Conservation (phyloP, 306 rosid genomes). For the Urtica urens region DNA sequence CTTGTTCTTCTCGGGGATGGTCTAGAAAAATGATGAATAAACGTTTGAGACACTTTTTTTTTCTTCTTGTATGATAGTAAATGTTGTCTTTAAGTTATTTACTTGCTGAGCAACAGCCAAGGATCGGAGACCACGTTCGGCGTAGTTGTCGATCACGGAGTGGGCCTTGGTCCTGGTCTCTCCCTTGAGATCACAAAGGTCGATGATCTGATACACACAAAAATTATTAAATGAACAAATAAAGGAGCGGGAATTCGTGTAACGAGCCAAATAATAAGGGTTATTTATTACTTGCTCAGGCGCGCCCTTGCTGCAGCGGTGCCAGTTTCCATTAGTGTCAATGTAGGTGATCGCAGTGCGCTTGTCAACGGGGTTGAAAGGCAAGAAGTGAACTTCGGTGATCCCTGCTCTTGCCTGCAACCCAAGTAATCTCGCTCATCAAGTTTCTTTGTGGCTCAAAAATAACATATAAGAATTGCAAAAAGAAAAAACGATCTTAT, state of each 20-base stretch:
- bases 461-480: too few relatives aligned
- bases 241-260: too few relatives aligned
- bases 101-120: conserved; percentile 72
- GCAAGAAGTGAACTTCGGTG: conserved; percentile 81
- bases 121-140: conserved; percentile 75
- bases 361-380: conserved; percentile 81
- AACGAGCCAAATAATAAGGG: too few relatives aligned
- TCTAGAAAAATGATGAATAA: conserved; percentile 22
- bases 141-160: conserved; percentile 44
- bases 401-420: conserved; percentile 81
- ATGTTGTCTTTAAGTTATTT: conserved; percentile 8
- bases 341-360: conserved; percentile 82
- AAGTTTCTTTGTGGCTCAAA: too few relatives aligned
- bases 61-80: conserved; percentile 4
- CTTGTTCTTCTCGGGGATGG: conserved; percentile 54
- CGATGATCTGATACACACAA: conserved; percentile 47
- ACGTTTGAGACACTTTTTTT: too few relatives aligned
- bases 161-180: conserved; percentile 44
- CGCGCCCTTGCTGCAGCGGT: conserved; percentile 86
- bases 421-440: too few relatives aligned
- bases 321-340: conserved; percentile 52
- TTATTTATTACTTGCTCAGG: conserved; percentile 76
- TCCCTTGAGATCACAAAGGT: conserved; percentile 61
- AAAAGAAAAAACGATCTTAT: neutral
- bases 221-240: too few relatives aligned